Evolutionary conservation across 768 basidiomycete genomes (phyloP).

Genomic region (Fomitopsis serialis): DNA sequence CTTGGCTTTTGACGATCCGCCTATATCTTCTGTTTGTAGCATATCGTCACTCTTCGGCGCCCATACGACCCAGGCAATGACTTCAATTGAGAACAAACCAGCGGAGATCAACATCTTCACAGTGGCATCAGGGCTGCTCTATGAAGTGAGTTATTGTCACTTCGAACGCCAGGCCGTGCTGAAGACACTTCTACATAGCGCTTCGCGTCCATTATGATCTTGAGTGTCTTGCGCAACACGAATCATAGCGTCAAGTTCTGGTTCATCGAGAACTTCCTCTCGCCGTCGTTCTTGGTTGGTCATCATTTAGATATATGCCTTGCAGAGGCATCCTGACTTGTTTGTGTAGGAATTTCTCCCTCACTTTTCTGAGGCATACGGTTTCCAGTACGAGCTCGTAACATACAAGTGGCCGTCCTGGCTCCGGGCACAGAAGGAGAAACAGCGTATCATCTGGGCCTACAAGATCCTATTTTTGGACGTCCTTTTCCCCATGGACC

Average conservation of each 20-base stretch:
- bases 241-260: conserved; percentile 96
- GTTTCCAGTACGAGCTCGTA: conserved; percentile 94
- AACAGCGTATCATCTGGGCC: conserved; percentile 98
- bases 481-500: conserved; percentile 97
- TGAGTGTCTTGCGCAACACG: conserved; percentile 92
- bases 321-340: neutral
- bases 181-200: conserved; percentile 49
- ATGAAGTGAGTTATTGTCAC: conserved; percentile 64
- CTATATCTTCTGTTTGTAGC: conserved; percentile 12
- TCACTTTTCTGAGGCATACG: conserved; percentile 84
- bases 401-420: conserved; percentile 99
- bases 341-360: conserved; percentile 82
- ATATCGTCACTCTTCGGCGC: conserved; percentile 21
- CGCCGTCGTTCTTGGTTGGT: conserved; percentile 88
- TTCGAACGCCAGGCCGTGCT: neutral
- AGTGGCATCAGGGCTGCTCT: conserved; percentile 92
- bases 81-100: conserved; percentile 33
- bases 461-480: conserved; percentile 99
- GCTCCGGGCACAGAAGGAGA: conserved; percentile 95
- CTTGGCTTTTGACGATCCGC: neutral
- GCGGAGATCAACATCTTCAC: conserved; percentile 99
- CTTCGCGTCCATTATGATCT: conserved; percentile 97
- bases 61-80: conserved; percentile 9
- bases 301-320: neutral
- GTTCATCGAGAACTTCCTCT: conserved; percentile 99